Evolutionary conservation across 768 basidiomycete species (phyloP).

Genomic region (Boletus edulis): DNA sequence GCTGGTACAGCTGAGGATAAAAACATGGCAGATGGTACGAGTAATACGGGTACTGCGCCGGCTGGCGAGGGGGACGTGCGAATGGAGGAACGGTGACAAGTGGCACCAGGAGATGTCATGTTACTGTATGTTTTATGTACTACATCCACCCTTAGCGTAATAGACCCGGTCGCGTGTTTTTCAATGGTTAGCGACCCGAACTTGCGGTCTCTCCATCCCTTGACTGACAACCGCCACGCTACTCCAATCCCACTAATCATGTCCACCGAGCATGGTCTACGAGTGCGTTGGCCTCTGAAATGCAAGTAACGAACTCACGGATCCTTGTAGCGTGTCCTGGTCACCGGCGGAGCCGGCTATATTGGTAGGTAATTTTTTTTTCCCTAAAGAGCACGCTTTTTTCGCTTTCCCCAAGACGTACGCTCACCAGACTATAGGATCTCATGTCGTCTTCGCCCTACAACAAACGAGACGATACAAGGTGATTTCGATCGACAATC

Average conservation of each 20-base stretch:
- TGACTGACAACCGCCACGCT: neutral
- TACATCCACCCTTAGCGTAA: neutral
- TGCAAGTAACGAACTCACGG: conserved; percentile 5
- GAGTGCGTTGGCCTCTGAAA: conserved; percentile 38
- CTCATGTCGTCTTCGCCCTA: conserved; percentile 86
- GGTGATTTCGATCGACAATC: conserved; percentile 93
- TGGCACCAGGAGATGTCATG: neutral
- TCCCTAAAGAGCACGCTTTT: neutral
- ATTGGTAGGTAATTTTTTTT: conserved; percentile 55
- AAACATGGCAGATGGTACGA: conserved; percentile 18
- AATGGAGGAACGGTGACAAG: conserved; percentile 43
- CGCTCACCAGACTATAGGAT: conserved; percentile 51
- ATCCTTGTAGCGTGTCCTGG: conserved; percentile 52
- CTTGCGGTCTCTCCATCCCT: neutral
- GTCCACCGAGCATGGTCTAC: conserved; percentile 37
- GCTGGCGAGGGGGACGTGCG: conserved; percentile 47
- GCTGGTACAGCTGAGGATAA: conserved; percentile 28
- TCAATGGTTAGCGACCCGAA: conserved; percentile 1
- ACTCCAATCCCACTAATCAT: conserved; percentile 15
- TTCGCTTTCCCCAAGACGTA: neutral
- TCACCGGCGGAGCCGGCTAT: conserved; percentile 86
- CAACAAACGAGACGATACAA: conserved; percentile 87
- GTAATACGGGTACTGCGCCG: conserved; percentile 8
- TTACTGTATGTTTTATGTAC: neutral
- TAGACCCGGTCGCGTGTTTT: conserved; percentile 12